Evolutionary conservation across 1,139 yeast genomes (phyloP).

Genomic region (Maudiozyma humilis): DNA sequence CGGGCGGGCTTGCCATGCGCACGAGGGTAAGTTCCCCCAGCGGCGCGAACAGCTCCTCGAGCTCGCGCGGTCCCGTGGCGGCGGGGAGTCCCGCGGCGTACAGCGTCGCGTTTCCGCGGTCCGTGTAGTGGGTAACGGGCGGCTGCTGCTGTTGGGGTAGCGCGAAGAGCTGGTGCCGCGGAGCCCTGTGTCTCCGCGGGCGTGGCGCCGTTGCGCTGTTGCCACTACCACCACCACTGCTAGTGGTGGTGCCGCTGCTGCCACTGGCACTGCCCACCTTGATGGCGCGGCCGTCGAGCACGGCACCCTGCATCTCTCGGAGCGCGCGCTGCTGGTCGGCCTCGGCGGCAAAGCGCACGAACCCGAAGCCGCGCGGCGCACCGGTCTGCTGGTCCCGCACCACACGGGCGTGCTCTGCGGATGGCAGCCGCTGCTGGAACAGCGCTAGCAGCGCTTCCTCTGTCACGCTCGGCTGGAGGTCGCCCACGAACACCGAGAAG

Average conservation of each 20-base stretch:
- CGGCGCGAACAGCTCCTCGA: slow-evolving; percentile 52
- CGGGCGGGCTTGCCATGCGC: background rate
- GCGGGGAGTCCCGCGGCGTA: background rate
- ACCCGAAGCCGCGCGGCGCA: slow-evolving; percentile 67
- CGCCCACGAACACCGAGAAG: slow-evolving; percentile 68
- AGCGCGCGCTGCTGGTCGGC: slow-evolving; percentile 58
- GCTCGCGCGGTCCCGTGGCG: slow-evolving; percentile 31
- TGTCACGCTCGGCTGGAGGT: slow-evolving; percentile 62
- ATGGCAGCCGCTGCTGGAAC: slow-evolving; percentile 53
- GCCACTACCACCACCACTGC: too few relatives aligned
- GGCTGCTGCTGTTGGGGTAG: slow-evolving; percentile 29
- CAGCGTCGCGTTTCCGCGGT: slow-evolving; percentile 63
- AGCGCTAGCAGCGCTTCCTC: slow-evolving; percentile 62
- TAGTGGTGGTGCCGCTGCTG: background rate
- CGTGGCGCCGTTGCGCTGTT: too few relatives aligned
- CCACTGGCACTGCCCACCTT: slow-evolving; percentile 43
- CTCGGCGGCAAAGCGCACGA: slow-evolving; percentile 59
- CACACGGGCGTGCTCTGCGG: slow-evolving; percentile 38
- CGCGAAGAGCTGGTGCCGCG: too few relatives aligned
- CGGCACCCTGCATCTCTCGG: slow-evolving; percentile 64
- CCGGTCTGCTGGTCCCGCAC: slow-evolving; percentile 73
- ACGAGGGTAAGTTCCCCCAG: slow-evolving; percentile 46
- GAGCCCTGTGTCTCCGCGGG: too few relatives aligned
- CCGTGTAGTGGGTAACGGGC: slow-evolving; percentile 45
- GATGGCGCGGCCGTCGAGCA: slow-evolving; percentile 67